Conservation (phyloP, 1,284 basidiomycete species). For the Sporisorium reilianum region DNA sequence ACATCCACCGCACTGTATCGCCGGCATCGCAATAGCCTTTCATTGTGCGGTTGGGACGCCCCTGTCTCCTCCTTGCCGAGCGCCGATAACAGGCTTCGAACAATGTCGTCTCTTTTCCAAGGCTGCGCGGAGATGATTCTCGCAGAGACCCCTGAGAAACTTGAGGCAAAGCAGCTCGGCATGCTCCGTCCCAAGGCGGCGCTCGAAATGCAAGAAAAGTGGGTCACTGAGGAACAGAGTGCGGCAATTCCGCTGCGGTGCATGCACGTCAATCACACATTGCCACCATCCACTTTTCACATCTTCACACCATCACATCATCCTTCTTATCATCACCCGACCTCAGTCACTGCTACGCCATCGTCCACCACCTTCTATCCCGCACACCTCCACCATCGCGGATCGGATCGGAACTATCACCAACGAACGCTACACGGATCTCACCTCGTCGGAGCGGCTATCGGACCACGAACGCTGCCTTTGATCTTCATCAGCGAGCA, state of each 20-base stretch:
- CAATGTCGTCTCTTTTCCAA: too few relatives aligned
- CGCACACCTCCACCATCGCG: not conserved
- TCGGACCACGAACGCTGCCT: not conserved
- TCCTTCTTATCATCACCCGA: not conserved
- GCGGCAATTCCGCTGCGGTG: conserved; percentile 11
- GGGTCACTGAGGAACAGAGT: conserved; percentile 1
- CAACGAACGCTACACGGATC: too few relatives aligned
- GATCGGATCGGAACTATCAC: too few relatives aligned
- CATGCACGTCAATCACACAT: not conserved
- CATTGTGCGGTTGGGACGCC: too few relatives aligned
- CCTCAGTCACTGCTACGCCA: not conserved
- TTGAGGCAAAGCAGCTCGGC: not conserved
- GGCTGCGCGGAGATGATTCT: too few relatives aligned
- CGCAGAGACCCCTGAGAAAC: conserved; percentile 1
- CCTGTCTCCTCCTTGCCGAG: too few relatives aligned
- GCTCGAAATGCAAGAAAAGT: not conserved
- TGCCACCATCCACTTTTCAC: not conserved
- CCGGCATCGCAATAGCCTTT: too few relatives aligned
- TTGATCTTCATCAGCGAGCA: not conserved
- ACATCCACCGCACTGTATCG: too few relatives aligned
- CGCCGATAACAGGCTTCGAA: too few relatives aligned
- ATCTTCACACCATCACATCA: conserved; percentile 3
- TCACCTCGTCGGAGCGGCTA: too few relatives aligned
- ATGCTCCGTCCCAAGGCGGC: conserved; percentile 3
- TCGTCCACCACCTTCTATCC: not conserved